Conservation (phyloP, 768 basidiomycete genomes). For the Russula lepida region DNA sequence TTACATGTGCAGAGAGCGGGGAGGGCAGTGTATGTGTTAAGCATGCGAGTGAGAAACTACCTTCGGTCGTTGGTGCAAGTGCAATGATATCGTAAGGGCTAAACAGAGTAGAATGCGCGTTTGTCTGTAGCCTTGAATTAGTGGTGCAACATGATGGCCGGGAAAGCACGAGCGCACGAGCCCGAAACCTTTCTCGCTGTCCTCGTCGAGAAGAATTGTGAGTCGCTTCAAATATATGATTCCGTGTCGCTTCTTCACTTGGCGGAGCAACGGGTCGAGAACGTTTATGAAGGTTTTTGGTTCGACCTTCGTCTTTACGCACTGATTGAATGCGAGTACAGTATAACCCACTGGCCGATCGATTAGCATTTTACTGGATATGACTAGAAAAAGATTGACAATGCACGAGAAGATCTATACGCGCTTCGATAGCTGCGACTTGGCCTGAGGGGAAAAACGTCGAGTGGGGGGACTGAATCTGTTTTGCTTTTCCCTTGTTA, state of each 20-base stretch:
- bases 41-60: conserved; percentile 71
- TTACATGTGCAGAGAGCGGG: conserved; percentile 69
- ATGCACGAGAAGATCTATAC: conserved; percentile 63
- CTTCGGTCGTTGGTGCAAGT: conserved; percentile 61
- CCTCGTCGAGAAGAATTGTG: conserved; percentile 73
- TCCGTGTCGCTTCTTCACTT: conserved; percentile 49
- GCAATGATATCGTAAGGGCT: conserved; percentile 69
- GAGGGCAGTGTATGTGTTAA: conserved; percentile 73
- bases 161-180: conserved; percentile 41
- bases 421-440: conserved; percentile 48
- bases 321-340: conserved; percentile 68
- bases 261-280: conserved; percentile 49
- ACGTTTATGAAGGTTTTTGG: conserved; percentile 59
- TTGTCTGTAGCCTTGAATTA: conserved; percentile 40
- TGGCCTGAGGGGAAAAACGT: conserved; percentile 46
- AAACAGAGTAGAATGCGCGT: conserved; percentile 48
- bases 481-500: conserved; percentile 56
- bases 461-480: conserved; percentile 26
- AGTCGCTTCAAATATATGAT: conserved; percentile 65
- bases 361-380: conserved; percentile 13
- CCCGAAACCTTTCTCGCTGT: conserved; percentile 81
- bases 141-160: background rate
- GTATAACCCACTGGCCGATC: conserved; percentile 70
- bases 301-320: conserved; percentile 62
- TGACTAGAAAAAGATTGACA: conserved; percentile 38